Evolutionary conservation across 2,329 filamentous ascomycete genomes (phyloP).

Genomic region (Hymenoscyphus albidus): DNA sequence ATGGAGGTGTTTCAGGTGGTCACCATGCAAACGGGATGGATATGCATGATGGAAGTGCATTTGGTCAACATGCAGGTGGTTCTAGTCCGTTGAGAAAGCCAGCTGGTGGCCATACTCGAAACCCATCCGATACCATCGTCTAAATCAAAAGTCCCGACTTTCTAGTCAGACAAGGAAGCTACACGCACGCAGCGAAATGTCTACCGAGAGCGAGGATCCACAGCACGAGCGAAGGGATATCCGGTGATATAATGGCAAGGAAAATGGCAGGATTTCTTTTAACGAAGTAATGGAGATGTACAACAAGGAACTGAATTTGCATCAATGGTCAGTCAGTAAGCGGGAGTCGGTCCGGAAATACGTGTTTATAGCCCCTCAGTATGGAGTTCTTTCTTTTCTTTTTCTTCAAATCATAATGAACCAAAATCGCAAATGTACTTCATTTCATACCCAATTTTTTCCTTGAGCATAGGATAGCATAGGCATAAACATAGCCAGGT

Average conservation of each 20-base stretch:
- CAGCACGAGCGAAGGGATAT: too few species aligned
- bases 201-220: too few species aligned
- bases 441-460: not conserved
- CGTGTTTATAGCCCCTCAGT: not conserved
- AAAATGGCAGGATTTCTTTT: too few species aligned
- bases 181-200: not conserved
- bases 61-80: constrained; percentile 7
- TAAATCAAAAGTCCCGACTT: not conserved
- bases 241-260: too few species aligned
- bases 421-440: not conserved
- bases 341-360: too few species aligned
- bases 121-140: not conserved
- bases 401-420: too few species aligned
- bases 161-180: too few species aligned
- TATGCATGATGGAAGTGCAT: constrained; percentile 5
- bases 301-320: too few species aligned
- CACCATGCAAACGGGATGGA: not conserved
- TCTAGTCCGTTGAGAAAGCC: constrained; percentile 5
- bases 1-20: not conserved
- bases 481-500: not conserved
- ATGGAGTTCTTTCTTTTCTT: not conserved
- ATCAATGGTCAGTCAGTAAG: too few species aligned
- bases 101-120: constrained; percentile 5
- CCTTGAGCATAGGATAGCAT: not conserved
- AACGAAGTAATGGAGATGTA: too few species aligned